A percentile compares a stretch with the other conserved stretches of the same genome.
Conservation (phyloP, 176 grass and related monocot genomes). For the Guadua angustifolia region DNA sequence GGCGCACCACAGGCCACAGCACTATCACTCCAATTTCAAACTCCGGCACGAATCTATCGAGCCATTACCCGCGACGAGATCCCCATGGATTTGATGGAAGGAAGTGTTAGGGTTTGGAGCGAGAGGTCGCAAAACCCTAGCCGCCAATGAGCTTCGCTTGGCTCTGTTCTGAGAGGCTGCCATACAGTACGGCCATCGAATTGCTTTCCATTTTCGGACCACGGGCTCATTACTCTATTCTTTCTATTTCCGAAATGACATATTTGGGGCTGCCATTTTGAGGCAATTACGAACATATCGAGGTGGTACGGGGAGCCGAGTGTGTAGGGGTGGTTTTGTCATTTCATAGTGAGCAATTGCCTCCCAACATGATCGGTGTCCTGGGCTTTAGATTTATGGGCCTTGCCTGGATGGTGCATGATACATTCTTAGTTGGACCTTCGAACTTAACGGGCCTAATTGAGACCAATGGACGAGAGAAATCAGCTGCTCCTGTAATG, state of each 20-base stretch:
- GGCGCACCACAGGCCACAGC: background rate
- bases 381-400: background rate
- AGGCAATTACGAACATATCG: background rate
- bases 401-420: background rate
- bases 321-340: background rate
- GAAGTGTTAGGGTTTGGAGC: slow-evolving; percentile 34
- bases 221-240: background rate
- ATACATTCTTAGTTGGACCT: background rate
- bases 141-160: slow-evolving; percentile 26
- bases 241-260: background rate
- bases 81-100: slow-evolving; percentile 41
- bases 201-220: slow-evolving; percentile 17
- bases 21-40: background rate
- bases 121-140: slow-evolving; percentile 64
- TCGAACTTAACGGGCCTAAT: background rate
- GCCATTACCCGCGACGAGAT: background rate
- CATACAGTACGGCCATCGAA: background rate
- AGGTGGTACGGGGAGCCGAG: too few species aligned
- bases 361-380: background rate
- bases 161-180: background rate
- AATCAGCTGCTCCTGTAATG: too few species aligned
- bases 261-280: fast-evolving
- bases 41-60: slow-evolving; percentile 17
- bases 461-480: background rate
- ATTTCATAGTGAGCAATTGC: background rate